Percentiles rank a stretch among this genome's conserved stretches.
These are phyloP conservation scores for Escovopsis sp. DNA, from an alignment of 2,329 filamentous ascomycete genomes.

Conservation along the genomic window DNA sequence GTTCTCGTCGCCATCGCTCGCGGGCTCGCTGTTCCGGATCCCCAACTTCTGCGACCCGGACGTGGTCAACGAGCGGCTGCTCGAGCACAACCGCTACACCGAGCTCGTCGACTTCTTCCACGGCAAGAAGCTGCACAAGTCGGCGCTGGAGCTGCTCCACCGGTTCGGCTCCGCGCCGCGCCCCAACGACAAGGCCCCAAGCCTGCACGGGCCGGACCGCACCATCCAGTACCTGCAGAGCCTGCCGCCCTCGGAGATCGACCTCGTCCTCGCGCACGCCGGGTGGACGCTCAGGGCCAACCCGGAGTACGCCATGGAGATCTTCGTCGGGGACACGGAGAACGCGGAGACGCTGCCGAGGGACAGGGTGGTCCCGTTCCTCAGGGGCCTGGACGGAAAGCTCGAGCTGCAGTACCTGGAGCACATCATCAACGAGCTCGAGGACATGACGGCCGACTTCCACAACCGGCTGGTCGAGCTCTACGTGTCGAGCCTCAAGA, in stretches of 20 bases:
- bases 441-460: slow-evolving; percentile 71
- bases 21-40: slow-evolving; percentile 81
- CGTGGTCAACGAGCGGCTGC: slow-evolving; percentile 83
- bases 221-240: slow-evolving; percentile 86
- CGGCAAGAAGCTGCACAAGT: slow-evolving; percentile 81
- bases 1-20: slow-evolving; percentile 74
- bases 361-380: slow-evolving; percentile 57
- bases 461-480: slow-evolving; percentile 73
- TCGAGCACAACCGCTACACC: slow-evolving; percentile 77
- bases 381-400: slow-evolving; percentile 51
- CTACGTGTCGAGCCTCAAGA: slow-evolving; percentile 41
- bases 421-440: slow-evolving; percentile 76
- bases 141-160: slow-evolving; percentile 68
- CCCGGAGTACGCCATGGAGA: slow-evolving; percentile 69
- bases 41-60: slow-evolving; percentile 95
- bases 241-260: slow-evolving; percentile 72
- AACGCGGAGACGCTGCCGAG: slow-evolving; percentile 85
- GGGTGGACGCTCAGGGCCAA: slow-evolving; percentile 70
- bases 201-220: slow-evolving; percentile 63
- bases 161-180: slow-evolving; percentile 56
- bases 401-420: slow-evolving; percentile 77
- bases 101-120: slow-evolving; percentile 97
- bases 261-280: slow-evolving; percentile 81
- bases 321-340: slow-evolving; percentile 85
- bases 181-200: slow-evolving; percentile 34